Base-by-base conservation (phyloP, 352 stramenopile genomes). In the Phytophthora sojae region DNA sequence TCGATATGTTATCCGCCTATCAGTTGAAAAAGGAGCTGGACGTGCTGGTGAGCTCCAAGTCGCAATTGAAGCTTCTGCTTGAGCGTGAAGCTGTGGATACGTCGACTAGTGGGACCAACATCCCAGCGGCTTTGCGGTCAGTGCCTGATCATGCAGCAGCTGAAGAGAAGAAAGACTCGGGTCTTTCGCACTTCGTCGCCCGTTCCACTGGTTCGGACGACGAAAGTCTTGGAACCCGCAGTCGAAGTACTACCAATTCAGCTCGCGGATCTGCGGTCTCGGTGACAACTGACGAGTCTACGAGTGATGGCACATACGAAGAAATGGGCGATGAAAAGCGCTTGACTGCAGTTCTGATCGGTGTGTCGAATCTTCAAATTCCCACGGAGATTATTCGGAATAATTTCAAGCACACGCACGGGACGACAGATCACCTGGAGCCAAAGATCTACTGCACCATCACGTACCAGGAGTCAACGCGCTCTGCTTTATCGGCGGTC, bases 391-490 rank as follows among this genome's bases (percentile, higher is more conserved):
- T 82, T 53, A 75, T 88, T 57, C 64, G 51, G 35, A 67, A 55
- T 26, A 88, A 83, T 65, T 83, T 77, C 53, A 78, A 77, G 39
- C 65, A 70, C 51, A 69, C 62, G n/a, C 73, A 76, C 42, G 58
- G 63, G 9, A 73, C 71, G 42, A 78, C 42, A 0, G 67, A 78
- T 15, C 53, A 71, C 52, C 35, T 76, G 1, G 82, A 91, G 19
- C 88, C 76, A 4, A 95, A 93, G 55, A 75, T 94, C 6, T 96
- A 96, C 62, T 96, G 87, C 64, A 94, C 89, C 2, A 85, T 96
- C 26, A 91, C 81, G 32, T 95, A 90, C 59, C 77, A 87, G 57
- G 75, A 93, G 37, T 91, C 89, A 37, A 96, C 89, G 0, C 85
- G 89, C 6, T 94, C 85, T 7, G 88, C 89, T 6, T 68, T 87